Evolutionary conservation across 2,329 filamentous ascomycete species (phyloP), one percentile per base, ranked within the genome.

Genomic region (Clonostachys rosea): DNA sequence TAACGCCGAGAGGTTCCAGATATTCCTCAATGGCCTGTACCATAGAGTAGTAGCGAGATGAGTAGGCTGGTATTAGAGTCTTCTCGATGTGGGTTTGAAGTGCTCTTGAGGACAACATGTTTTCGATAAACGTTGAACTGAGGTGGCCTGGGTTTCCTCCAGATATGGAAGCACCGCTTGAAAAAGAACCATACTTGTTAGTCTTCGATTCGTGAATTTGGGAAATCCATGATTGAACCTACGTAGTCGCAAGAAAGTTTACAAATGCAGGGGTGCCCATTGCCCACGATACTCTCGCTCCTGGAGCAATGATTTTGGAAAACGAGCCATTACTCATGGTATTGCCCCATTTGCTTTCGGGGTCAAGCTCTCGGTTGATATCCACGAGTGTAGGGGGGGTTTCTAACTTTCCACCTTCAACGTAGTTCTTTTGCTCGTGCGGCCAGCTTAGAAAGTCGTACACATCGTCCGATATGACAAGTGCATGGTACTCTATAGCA

Each of bases 361-460:
- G 55, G 79, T 34, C 83, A 1, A 82, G 61, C 34, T 70, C 70
- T 84, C 77, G 7, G 35, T 53, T 43, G 20, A 53, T 18, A 17
- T 53, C 51, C 13, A 53, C 51, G 5, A 87, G 60, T 2, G 83
- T 72, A 10, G 56, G 59, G 7, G 81, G 81, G 7, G 81, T 24
- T 10, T 48, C 44, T 13, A 43, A 6, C 42, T 43, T 20, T n/a
- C 24, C 10, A 12, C 18, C 16, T 35, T 52, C 24, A 11, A 12
- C 24, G 6, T 40, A 16, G 8, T 40, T 16, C 18, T 43, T 42
- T 18, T 42, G 18, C 12, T 50, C 51, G 2, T 50, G 51, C 7
- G 57, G 56, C 83, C 83, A 88, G 56, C 80, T 74, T 11, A 89
- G 67, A 51, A 84, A 78, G 59, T 89, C 85, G 55, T 89, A 89